These are phyloP conservation scores for Calvatia gigantea DNA, from an alignment of 768 basidiomycete species.

Conservation along the genomic window DNA sequence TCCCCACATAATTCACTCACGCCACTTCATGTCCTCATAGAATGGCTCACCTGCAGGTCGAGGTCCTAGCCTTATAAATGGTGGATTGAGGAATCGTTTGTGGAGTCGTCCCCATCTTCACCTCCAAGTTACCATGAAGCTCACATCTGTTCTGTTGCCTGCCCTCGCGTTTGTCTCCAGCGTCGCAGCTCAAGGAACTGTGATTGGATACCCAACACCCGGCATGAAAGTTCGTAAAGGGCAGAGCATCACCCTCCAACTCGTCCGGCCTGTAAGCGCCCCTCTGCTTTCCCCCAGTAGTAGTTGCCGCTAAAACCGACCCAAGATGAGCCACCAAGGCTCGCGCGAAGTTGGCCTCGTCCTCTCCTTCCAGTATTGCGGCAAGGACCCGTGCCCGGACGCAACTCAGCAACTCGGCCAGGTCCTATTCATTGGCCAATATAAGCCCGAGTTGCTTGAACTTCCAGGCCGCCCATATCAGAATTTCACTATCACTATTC, in stretches of 20 bases:
- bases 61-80: too few species aligned
- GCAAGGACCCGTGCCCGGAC: constrained; percentile 16
- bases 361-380: constrained; percentile 35
- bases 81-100: too few species aligned
- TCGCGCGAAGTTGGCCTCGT: constrained; percentile 42
- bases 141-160: constrained; percentile 5
- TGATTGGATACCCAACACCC: constrained; percentile 29
- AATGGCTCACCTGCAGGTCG: too few species aligned
- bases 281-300: too few species aligned
- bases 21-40: too few species aligned
- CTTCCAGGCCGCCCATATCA: constrained; percentile 33
- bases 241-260: constrained; percentile 29
- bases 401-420: constrained; percentile 31
- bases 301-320: too few species aligned
- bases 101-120: too few species aligned
- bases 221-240: constrained; percentile 27
- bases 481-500: constrained; percentile 39
- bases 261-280: constrained; percentile 34
- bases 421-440: too few species aligned
- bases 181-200: constrained; percentile 30
- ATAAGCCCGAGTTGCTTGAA: too few species aligned
- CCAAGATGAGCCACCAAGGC: constrained; percentile 14
- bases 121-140: too few species aligned
- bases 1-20: too few species aligned
- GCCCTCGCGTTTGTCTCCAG: constrained; percentile 18